Base-by-base conservation (phyloP, 352 stramenopile species). In the Globisporangium paroecandrum region DNA sequence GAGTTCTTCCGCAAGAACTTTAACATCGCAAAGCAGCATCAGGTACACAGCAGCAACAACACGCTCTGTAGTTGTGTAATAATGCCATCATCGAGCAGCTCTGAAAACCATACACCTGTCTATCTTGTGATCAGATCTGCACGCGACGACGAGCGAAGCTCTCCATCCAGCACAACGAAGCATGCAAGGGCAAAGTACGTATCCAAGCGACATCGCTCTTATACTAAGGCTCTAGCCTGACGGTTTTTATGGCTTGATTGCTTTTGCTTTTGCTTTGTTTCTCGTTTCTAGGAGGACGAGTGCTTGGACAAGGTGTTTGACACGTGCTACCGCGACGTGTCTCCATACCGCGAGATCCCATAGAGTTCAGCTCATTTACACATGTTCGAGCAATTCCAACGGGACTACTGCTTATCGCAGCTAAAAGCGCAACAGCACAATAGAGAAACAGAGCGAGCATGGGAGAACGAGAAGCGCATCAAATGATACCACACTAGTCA, bases 1-100 rank as follows among this genome's bases (percentile, higher is more conserved):
- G 92, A 98, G 77, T 87, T 97, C 58, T 89, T 96, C 70, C 86
- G 91, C 65, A 95, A 95, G 71, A 96, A 97, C 69, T 95, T 96
- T 69, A 95, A 91, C 67, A 76, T 97, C 62, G 81, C 75, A 73
- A 89, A 90, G 69, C 90, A 98, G 76, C 89, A 97, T 69, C 88
- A 97, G 79, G 86, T 94, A 34, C 29, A 32, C 29, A 29, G 27
- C 1, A 55, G n/a, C 9, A 34, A 0, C 7, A 46, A 4, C 4
- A 18, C 25, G 25, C 4, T 59, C 4, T 15, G 29, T 6, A 12
- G 8, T 1, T 62, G 4, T 27, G 36, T 15, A 7, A 27, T 24
- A 12, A 25, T 4, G 29, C 29, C 29, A 1, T 22, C 12, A 25
- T 8, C 36, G 41, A 34, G 12, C 27, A 41, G 25, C 54, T 41